A percentile compares a stretch with the other conserved stretches of the same genome.
These are phyloP conservation scores for Boletus rubescentipes DNA, from an alignment of 768 basidiomycete genomes.

Conservation along the genomic window DNA sequence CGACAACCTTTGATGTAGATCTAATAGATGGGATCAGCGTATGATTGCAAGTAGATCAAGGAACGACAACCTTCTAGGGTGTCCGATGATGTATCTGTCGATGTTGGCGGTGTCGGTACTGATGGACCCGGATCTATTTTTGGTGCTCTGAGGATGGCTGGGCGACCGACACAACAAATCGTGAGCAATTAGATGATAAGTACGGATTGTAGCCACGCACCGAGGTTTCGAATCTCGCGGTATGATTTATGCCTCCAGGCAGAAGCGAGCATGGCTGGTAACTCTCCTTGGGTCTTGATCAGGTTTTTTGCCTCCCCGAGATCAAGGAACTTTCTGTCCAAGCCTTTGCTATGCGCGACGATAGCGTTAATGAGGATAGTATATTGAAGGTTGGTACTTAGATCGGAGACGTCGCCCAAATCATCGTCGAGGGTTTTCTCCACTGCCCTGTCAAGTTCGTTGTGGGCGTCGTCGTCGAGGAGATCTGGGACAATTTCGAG, in stretches of 20 bases:
- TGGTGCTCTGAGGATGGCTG: too few species aligned
- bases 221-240: neutral
- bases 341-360: neutral
- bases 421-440: neutral
- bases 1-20: neutral
- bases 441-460: neutral
- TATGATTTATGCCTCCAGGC: constrained; percentile 4
- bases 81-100: neutral
- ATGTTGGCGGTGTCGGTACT: neutral
- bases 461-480: neutral
- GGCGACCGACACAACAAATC: too few species aligned
- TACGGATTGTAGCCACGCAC: too few species aligned
- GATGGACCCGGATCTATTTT: too few species aligned
- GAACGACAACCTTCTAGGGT: too few species aligned
- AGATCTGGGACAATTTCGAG: neutral
- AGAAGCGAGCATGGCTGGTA: neutral
- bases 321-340: neutral
- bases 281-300: neutral
- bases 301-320: accelerated
- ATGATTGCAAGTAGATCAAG: neutral
- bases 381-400: neutral
- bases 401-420: neutral
- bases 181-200: too few species aligned
- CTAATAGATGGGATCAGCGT: neutral
- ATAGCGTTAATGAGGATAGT: neutral